phyloP scores from a whole-genome alignment of 176 grass and related monocot genomes.

The Aegilops longissima region DNA sequence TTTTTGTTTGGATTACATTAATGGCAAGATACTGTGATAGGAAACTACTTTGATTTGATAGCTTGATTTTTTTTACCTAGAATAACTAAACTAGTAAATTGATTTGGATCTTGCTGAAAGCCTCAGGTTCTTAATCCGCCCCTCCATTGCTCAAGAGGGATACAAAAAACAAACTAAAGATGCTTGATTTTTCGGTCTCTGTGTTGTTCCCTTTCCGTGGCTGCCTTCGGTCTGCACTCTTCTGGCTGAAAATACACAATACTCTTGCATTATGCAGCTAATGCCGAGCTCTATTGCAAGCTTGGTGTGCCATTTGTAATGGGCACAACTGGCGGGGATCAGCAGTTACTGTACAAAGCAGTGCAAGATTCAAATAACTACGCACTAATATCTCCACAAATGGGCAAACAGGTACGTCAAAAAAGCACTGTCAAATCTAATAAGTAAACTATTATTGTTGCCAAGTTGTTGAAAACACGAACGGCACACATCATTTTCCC shows the following conservation, averaged over 20 bases:
- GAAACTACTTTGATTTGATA: neutral
- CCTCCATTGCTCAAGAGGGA: neutral
- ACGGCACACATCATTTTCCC: neutral
- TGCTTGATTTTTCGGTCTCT: neutral
- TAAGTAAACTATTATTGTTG: neutral
- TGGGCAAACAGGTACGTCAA: constrained; percentile 68
- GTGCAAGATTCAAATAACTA: constrained; percentile 74
- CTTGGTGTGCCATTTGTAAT: constrained; percentile 92
- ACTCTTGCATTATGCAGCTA: constrained; percentile 46
- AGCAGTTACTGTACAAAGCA: constrained; percentile 62
- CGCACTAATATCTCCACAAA: constrained; percentile 95
- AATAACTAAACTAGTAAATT: constrained; percentile 16
- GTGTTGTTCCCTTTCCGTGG: neutral
- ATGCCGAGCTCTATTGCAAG: constrained; percentile 89
- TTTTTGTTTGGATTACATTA: constrained; percentile 9
- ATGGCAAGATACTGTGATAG: neutral
- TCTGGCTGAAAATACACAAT: neutral
- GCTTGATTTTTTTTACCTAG: neutral
- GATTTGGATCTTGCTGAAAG: constrained; percentile 14
- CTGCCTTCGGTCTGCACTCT: neutral
- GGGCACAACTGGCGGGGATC: constrained; percentile 90
- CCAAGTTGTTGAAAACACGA: constrained; percentile 17
- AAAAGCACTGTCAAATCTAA: constrained; percentile 12
- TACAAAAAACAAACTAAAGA: neutral
- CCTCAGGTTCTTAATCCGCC: neutral